A percentile compares a stretch with the other conserved stretches of the same genome.
Conservation (phyloP, 2,329 filamentous ascomycete genomes). For the Ophiostoma tasmaniense region DNA sequence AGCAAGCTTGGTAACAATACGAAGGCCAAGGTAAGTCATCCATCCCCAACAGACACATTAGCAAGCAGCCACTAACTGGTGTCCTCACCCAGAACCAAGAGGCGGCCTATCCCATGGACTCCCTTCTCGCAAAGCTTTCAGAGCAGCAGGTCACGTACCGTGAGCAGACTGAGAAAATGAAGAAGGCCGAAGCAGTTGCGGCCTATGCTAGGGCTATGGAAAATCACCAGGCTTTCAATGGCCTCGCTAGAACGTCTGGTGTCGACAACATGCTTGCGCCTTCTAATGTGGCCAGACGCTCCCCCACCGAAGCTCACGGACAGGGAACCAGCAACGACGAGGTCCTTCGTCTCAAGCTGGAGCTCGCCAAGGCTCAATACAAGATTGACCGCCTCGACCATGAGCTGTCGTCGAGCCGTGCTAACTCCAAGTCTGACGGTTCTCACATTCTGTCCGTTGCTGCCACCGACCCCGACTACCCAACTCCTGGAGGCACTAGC, state of each 20-base stretch:
- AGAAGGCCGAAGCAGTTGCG: conserved; percentile 32
- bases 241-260: conserved; percentile 46
- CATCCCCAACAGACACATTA: neutral
- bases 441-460: conserved; percentile 44
- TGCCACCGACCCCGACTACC: conserved; percentile 32
- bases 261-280: conserved; percentile 41
- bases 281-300: conserved; percentile 38
- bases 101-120: conserved; percentile 55
- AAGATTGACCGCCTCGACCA: conserved; percentile 64
- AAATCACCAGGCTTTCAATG: conserved; percentile 45
- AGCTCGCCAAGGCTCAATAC: conserved; percentile 62
- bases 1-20: conserved; percentile 49
- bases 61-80: neutral
- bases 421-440: conserved; percentile 46
- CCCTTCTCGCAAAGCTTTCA: conserved; percentile 63
- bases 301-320: conserved; percentile 38
- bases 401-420: conserved; percentile 56
- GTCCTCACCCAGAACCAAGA: neutral
- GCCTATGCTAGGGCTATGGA: conserved; percentile 33
- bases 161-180: conserved; percentile 49
- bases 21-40: conserved; percentile 40
- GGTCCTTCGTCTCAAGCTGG: conserved; percentile 57
- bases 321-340: conserved; percentile 46
- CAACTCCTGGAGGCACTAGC: conserved; percentile 11
- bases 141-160: conserved; percentile 57